Evolutionary conservation across 2,329 filamentous ascomycete species (phyloP).

Genomic region (Teratosphaeria epicoccoides): DNA sequence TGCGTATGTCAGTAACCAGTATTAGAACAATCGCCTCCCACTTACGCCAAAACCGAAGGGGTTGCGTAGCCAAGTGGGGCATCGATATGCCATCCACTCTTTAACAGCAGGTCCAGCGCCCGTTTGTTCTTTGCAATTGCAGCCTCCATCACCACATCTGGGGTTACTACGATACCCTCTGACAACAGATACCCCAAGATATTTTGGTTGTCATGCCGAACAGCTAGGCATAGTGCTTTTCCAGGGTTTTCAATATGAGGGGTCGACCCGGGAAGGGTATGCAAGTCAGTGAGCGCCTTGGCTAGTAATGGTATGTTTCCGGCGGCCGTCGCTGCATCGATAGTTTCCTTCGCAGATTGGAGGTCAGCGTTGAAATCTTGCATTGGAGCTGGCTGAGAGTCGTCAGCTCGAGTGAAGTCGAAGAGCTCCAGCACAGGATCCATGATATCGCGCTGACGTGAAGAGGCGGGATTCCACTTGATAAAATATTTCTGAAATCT

Average conservation of each 20-base stretch:
- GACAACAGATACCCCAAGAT: not conserved
- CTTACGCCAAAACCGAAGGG: not conserved
- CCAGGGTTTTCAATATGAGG: not conserved
- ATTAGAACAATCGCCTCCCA: not conserved
- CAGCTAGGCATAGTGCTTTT: not conserved
- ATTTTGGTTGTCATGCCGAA: not conserved
- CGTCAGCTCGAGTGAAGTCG: not conserved
- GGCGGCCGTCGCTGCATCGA: not conserved
- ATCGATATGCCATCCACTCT: not conserved
- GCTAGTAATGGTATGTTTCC: not conserved
- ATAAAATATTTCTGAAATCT: too few relatives aligned
- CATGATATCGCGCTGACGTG: not conserved
- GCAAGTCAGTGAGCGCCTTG: not conserved
- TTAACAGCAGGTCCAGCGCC: not conserved
- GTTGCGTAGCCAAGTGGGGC: not conserved
- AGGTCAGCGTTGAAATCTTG: not conserved
- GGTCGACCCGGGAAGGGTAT: not conserved
- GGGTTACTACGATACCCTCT: not conserved
- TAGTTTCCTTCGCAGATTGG: not conserved
- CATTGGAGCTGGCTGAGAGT: not conserved
- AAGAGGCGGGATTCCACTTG: too few relatives aligned
- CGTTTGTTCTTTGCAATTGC: not conserved
- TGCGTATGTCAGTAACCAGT: not conserved
- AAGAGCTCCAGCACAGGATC: not conserved
- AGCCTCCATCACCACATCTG: not conserved